Evolutionary conservation across 306 rosid species (phyloP).

Genomic region (Sphenostylis stenocarpa): DNA sequence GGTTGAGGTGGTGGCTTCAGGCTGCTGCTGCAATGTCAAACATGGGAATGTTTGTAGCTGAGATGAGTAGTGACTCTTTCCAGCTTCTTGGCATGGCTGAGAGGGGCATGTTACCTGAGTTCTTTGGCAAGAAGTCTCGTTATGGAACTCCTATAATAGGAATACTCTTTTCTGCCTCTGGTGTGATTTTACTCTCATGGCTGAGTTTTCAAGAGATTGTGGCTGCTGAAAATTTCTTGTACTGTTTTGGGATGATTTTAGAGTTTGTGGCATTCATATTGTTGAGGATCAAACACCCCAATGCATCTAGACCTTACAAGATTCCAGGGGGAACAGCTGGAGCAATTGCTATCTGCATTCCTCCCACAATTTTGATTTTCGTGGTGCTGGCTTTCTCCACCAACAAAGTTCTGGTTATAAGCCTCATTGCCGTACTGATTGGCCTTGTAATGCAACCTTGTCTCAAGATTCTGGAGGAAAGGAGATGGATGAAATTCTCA

Average conservation of each 20-base stretch:
- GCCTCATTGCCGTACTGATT: conserved; percentile 55
- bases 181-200: conserved; percentile 72
- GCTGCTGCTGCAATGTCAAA: conserved; percentile 84
- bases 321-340: conserved; percentile 64
- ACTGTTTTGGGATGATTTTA: conserved; percentile 83
- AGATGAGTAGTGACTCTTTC: conserved; percentile 86
- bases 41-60: conserved; percentile 89
- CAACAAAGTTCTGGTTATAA: conserved; percentile 49
- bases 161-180: conserved; percentile 77
- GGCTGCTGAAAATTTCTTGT: conserved; percentile 79
- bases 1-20: conserved; percentile 86
- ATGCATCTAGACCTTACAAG: conserved; percentile 67
- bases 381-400: conserved; percentile 62
- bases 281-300: conserved; percentile 63
- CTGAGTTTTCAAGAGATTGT: conserved; percentile 74
- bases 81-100: conserved; percentile 94
- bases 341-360: conserved; percentile 61
- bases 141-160: conserved; percentile 76
- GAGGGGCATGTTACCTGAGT: conserved; percentile 74
- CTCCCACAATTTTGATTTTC: conserved; percentile 66
- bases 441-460: conserved; percentile 67
- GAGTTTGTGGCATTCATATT: conserved; percentile 71
- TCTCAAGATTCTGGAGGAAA: conserved; percentile 50
- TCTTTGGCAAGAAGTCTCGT: conserved; percentile 58
- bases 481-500: conserved; percentile 69